These are phyloP conservation scores for Xylaria bambusicola DNA, from an alignment of 495 filamentous ascomycete species.

Conservation along the genomic window DNA sequence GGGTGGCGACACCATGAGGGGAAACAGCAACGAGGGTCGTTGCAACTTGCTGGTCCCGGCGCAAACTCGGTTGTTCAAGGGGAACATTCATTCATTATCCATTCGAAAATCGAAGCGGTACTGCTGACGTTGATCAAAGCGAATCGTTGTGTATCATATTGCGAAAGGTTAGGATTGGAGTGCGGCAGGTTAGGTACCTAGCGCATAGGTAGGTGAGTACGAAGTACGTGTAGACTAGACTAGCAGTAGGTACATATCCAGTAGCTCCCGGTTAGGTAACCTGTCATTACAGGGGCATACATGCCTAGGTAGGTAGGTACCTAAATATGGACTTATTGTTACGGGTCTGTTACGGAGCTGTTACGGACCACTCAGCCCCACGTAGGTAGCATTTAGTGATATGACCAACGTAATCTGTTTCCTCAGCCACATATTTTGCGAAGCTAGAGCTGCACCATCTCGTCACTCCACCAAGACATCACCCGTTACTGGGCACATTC, in stretches of 20 bases:
- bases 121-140: neutral
- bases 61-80: neutral
- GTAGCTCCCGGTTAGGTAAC: no score
- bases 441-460: slow-evolving; percentile 6
- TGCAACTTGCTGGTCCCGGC: neutral
- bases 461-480: slow-evolving; percentile 4
- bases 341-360: no score
- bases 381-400: no score
- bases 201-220: no score
- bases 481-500: neutral
- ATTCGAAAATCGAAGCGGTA: neutral
- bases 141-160: neutral
- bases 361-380: no score
- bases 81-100: neutral
- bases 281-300: no score
- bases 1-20: slow-evolving; percentile 14
- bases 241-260: no score
- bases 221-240: no score
- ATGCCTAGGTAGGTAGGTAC: no score
- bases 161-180: neutral
- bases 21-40: neutral
- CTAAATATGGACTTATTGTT: no score
- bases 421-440: neutral
- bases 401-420: neutral
- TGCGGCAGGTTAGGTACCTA: no score